Evolutionary conservation across 768 basidiomycete species (phyloP).

Genomic region (Kwoniella sp.): DNA sequence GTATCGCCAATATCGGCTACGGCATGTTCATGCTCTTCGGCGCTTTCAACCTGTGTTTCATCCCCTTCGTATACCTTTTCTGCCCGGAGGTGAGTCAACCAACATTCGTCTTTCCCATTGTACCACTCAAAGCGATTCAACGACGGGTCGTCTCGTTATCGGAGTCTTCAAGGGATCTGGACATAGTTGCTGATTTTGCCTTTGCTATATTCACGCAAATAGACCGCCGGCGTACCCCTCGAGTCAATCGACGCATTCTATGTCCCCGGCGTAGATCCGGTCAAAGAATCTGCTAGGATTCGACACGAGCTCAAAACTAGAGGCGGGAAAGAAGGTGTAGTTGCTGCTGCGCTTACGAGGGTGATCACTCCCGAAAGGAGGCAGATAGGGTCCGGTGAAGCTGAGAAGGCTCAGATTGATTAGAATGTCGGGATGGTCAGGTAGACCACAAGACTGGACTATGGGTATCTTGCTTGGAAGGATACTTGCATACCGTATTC

Average conservation of each 20-base stretch:
- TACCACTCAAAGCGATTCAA: too few relatives aligned
- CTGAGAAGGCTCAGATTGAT: neutral
- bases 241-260: constrained; percentile 33
- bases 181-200: too few relatives aligned
- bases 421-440: too few relatives aligned
- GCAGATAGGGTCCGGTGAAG: neutral
- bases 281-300: constrained; percentile 25
- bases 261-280: constrained; percentile 24
- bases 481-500: too few relatives aligned
- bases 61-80: constrained; percentile 28
- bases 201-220: too few relatives aligned
- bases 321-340: constrained; percentile 10
- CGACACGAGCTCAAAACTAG: constrained; percentile 8
- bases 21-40: constrained; percentile 23
- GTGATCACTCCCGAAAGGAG: neutral
- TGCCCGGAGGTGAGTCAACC: constrained; percentile 27
- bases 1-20: constrained; percentile 23
- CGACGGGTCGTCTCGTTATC: too few relatives aligned
- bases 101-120: neutral
- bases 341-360: neutral
- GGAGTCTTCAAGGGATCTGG: too few relatives aligned
- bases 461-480: too few relatives aligned
- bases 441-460: too few relatives aligned
- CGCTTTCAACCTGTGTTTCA: constrained; percentile 27
- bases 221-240: constrained; percentile 39